Evolutionary conservation across 2,329 filamentous ascomycete genomes (phyloP).

Genomic region (Juglanconis oblonga): DNA sequence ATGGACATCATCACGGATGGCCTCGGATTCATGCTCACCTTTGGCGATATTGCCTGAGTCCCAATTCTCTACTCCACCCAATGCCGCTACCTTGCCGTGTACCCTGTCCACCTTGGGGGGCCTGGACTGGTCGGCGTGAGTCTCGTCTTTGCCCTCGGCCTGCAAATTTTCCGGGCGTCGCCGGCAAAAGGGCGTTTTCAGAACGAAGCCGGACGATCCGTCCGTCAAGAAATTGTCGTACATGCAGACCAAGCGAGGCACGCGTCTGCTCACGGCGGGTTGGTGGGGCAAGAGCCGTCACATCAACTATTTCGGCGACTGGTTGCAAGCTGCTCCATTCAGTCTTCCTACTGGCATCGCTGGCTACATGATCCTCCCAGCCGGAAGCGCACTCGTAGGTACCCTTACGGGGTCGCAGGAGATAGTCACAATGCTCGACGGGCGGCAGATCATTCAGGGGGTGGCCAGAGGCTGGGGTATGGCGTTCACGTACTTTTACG

Average conservation of each 20-base stretch:
- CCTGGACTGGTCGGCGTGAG: conserved; percentile 61
- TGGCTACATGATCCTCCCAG: conserved; percentile 67
- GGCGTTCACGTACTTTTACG: conserved; percentile 83
- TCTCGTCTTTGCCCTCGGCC: conserved; percentile 65
- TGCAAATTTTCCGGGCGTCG: conserved; percentile 79
- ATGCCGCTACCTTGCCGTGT: conserved; percentile 74
- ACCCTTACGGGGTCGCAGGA: conserved; percentile 36
- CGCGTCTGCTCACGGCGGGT: conserved; percentile 72
- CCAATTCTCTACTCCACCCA: conserved; percentile 59
- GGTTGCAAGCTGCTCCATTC: conserved; percentile 85
- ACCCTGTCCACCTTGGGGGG: conserved; percentile 71
- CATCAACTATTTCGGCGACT: conserved; percentile 91
- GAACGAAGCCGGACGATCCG: conserved; percentile 78
- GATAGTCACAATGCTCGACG: conserved; percentile 48
- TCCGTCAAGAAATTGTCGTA: conserved; percentile 72
- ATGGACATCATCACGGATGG: conserved; percentile 89
- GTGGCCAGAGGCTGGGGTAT: conserved; percentile 75
- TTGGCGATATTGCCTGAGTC: conserved; percentile 4
- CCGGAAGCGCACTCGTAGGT: conserved; percentile 43
- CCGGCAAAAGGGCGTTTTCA: conserved; percentile 87
- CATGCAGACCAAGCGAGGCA: conserved; percentile 76
- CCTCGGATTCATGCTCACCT: conserved; percentile 73
- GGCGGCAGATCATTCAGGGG: conserved; percentile 63
- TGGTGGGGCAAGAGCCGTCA: conserved; percentile 89
- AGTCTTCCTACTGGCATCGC: conserved; percentile 77